Evolutionary conservation across 176 grass and related monocot genomes (phyloP).

Genomic region (Aegilops sharonensis): DNA sequence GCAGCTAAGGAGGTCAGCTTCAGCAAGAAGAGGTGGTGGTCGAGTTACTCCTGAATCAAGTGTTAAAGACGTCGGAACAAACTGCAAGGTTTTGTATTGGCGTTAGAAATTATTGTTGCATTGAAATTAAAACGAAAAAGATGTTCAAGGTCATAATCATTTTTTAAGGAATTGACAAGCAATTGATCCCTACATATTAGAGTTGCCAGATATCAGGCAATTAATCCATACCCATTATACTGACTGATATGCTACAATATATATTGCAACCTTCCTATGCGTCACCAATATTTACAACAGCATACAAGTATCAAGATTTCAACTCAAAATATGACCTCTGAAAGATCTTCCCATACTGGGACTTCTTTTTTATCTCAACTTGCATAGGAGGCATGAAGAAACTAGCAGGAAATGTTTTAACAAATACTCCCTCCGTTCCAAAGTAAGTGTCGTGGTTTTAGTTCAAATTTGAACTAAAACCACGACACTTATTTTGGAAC

Average conservation of each 20-base stretch:
- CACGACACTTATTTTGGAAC: too few relatives aligned
- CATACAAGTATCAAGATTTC: background rate
- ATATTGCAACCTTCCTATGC: slow-evolving; percentile 12
- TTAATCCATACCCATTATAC: background rate
- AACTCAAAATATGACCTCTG: slow-evolving; percentile 8
- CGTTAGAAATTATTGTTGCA: background rate
- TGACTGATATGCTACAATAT: background rate
- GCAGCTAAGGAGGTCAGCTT: slow-evolving; percentile 93
- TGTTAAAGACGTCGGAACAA: slow-evolving; percentile 83
- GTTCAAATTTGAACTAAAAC: too few relatives aligned
- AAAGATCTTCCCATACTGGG: background rate
- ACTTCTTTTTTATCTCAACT: background rate
- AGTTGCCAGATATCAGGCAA: slow-evolving; percentile 5
- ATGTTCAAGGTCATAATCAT: background rate
- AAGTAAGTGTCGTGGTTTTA: too few relatives aligned
- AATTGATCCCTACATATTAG: slow-evolving; percentile 4
- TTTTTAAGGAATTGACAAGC: background rate
- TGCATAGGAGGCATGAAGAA: background rate
- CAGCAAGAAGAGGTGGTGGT: slow-evolving; percentile 91
- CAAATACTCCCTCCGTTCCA: background rate
- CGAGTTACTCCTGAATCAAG: slow-evolving; percentile 95
- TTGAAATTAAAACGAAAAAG: slow-evolving; percentile 4
- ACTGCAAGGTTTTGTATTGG: slow-evolving; percentile 53
- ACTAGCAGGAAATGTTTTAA: slow-evolving; percentile 13
- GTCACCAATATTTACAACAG: background rate